Conservation (phyloP, 805 yeast species). For the Ogataea henricii region DNA sequence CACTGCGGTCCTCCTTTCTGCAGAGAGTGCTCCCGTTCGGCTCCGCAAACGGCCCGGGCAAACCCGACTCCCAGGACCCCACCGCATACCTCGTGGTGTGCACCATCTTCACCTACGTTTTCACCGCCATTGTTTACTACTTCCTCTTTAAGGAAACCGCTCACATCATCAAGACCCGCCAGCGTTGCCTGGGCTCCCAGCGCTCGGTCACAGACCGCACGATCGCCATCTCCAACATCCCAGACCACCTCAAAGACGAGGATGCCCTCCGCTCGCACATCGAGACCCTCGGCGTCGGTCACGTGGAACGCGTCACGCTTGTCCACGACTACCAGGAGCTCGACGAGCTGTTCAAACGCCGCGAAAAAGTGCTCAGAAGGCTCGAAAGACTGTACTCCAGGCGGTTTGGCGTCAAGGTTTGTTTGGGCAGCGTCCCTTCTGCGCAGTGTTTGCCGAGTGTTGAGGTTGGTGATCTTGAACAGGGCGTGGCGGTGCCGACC, state of each 20-base stretch:
- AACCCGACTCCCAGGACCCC: conserved; percentile 25
- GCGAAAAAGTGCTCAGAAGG: conserved; percentile 35
- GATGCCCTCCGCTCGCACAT: conserved; percentile 47
- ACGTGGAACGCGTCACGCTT: conserved; percentile 51
- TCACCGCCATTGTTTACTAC: conserved; percentile 49
- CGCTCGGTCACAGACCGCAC: conserved; percentile 62
- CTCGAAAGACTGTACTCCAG: conserved; percentile 47
- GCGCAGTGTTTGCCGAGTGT: conserved; percentile 21
- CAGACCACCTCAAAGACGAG: conserved; percentile 46
- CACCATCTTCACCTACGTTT: conserved; percentile 56
- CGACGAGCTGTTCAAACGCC: conserved; percentile 38
- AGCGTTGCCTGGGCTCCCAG: conserved; percentile 59
- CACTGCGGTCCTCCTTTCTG: conserved; percentile 8
- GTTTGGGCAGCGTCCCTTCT: conserved; percentile 26
- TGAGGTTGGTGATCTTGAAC: not conserved
- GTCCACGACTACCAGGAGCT: conserved; percentile 45
- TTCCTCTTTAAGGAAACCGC: conserved; percentile 49
- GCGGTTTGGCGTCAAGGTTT: conserved; percentile 44
- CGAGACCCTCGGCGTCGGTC: conserved; percentile 57
- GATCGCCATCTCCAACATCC: conserved; percentile 56
- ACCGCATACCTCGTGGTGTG: conserved; percentile 49
- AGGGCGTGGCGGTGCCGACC: not conserved
- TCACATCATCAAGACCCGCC: conserved; percentile 52
- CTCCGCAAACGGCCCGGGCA: conserved; percentile 16
- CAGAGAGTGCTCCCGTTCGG: conserved; percentile 11